Percentiles rank a stretch among this genome's conserved stretches.
These are phyloP conservation scores for Aegilops bicornis DNA, from an alignment of 176 grass and related monocot genomes.

Conservation along the genomic window DNA sequence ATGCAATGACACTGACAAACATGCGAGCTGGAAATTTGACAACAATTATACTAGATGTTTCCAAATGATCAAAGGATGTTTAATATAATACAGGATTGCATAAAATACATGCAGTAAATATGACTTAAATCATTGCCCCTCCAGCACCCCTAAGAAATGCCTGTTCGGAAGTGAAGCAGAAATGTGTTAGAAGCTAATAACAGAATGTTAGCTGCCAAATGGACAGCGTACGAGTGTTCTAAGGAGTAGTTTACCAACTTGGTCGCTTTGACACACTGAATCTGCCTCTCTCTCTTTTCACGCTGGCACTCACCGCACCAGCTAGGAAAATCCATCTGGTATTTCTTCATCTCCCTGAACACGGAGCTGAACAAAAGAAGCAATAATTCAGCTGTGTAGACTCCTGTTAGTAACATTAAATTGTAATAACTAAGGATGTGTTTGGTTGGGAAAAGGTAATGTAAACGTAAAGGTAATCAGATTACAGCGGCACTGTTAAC, in stretches of 20 bases:
- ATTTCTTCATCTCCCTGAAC: constrained; percentile 93
- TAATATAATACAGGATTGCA: constrained; percentile 30
- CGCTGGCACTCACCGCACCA: constrained; percentile 92
- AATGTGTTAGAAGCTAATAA: neutral
- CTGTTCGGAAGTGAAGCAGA: constrained; percentile 42
- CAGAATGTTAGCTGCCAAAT: neutral
- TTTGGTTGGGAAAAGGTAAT: neutral
- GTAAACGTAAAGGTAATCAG: neutral
- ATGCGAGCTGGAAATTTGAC: constrained; percentile 15
- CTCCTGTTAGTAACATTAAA: neutral
- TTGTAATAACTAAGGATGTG: neutral
- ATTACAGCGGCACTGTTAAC: neutral
- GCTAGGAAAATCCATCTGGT: constrained; percentile 85
- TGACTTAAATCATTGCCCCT: constrained; percentile 56
- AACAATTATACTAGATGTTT: neutral
- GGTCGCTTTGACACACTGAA: constrained; percentile 73
- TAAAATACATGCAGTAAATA: constrained; percentile 32
- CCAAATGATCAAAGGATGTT: constrained; percentile 11
- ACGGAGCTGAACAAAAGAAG: constrained; percentile 63
- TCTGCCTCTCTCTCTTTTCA: constrained; percentile 79
- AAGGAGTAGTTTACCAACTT: constrained; percentile 57
- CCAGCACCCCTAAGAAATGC: constrained; percentile 77
- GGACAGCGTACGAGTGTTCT: neutral
- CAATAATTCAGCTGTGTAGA: constrained; percentile 35
- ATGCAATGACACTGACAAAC: neutral